Evolutionary conservation across 176 grass and related monocot species (phyloP).

Genomic region (Urochloa ruziziensis): DNA sequence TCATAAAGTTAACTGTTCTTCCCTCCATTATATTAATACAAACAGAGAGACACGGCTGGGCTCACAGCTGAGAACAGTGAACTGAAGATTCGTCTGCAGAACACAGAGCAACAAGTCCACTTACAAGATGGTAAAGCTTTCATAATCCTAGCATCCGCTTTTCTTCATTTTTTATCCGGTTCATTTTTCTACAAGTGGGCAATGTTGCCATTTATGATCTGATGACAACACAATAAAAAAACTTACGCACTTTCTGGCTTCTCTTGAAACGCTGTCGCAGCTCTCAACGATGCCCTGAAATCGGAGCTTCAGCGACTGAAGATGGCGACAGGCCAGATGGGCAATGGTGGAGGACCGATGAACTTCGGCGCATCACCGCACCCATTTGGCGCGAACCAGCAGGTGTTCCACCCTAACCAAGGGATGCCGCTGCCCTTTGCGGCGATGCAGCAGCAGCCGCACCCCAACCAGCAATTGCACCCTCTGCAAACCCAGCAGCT

Average conservation of each 20-base stretch:
- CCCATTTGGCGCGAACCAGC: constrained; percentile 37
- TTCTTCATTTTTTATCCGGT: no score
- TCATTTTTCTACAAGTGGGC: no score
- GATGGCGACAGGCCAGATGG: constrained; percentile 49
- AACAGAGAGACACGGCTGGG: constrained; percentile 57
- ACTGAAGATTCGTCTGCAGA: constrained; percentile 49
- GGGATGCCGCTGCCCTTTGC: constrained; percentile 46
- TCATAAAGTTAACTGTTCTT: constrained; percentile 5
- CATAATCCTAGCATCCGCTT: background rate
- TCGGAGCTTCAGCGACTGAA: constrained; percentile 72
- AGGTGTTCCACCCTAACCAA: constrained; percentile 42
- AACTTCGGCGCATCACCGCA: constrained; percentile 29
- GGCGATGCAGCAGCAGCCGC: constrained; percentile 41
- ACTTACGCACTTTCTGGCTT: background rate
- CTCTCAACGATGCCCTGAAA: constrained; percentile 65
- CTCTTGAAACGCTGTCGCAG: constrained; percentile 17
- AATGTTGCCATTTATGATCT: no score
- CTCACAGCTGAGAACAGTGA: constrained; percentile 57
- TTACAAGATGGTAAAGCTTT: constrained; percentile 54
- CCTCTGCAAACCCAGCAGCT: constrained; percentile 38
- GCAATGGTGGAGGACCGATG: constrained; percentile 22
- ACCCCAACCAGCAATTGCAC: constrained; percentile 1
- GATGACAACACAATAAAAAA: background rate
- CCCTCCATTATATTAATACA: background rate
- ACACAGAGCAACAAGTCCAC: constrained; percentile 44